Conservation (phyloP, 257 asterid species). For the Knoxia roxburghii region DNA sequence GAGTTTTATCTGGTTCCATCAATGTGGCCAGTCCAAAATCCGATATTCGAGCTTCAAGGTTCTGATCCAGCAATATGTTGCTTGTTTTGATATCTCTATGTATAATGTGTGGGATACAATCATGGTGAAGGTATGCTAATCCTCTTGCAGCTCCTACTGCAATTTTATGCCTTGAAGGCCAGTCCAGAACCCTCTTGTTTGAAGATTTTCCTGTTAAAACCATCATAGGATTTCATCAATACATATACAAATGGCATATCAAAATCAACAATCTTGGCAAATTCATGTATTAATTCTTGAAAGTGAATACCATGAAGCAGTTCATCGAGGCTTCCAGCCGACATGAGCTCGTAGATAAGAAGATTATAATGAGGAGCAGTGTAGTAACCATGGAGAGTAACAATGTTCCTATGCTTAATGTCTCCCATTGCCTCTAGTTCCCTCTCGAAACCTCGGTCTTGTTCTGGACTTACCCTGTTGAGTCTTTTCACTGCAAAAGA, state of each 20-base stretch:
- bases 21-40: slow-evolving; percentile 91
- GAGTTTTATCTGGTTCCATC: slow-evolving; percentile 77
- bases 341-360: slow-evolving; percentile 88
- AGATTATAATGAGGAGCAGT: slow-evolving; percentile 67
- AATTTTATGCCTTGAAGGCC: slow-evolving; percentile 70
- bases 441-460: slow-evolving; percentile 76
- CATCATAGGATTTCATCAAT: background rate
- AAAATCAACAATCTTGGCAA: background rate
- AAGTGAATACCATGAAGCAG: slow-evolving; percentile 58
- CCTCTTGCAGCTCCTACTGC: slow-evolving; percentile 94
- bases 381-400: slow-evolving; percentile 77
- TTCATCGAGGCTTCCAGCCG: slow-evolving; percentile 63
- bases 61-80: slow-evolving; percentile 67
- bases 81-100: slow-evolving; percentile 89
- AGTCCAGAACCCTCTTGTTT: slow-evolving; percentile 53
- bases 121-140: slow-evolving; percentile 79
- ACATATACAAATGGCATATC: background rate
- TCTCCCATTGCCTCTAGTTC: slow-evolving; percentile 87
- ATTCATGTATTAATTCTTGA: background rate
- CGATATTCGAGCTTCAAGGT: slow-evolving; percentile 68
- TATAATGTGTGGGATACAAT: slow-evolving; percentile 82
- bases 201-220: slow-evolving; percentile 47
- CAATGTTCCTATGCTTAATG: slow-evolving; percentile 79
- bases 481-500: slow-evolving; percentile 69
- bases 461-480: slow-evolving; percentile 48